Conservation (phyloP, 2,329 filamentous ascomycete genomes). For the Myotisia sp. region DNA sequence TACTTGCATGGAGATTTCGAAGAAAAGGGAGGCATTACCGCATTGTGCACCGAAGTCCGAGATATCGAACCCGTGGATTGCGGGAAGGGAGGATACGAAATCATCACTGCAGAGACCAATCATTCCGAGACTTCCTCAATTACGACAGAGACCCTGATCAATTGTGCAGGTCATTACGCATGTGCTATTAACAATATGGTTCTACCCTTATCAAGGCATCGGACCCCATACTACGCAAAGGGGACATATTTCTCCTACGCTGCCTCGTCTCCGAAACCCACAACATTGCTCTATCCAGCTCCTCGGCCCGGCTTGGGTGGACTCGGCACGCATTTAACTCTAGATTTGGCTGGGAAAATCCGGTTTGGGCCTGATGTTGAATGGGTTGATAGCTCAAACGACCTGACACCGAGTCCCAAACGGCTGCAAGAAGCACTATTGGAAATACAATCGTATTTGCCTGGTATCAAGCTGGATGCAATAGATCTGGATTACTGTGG, state of each 20-base stretch:
- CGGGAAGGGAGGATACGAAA: conserved; percentile 56
- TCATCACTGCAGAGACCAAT: conserved; percentile 37
- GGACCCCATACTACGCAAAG: conserved; percentile 68
- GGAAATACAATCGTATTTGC: conserved; percentile 69
- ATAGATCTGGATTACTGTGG: conserved; percentile 78
- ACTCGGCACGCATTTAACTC: conserved; percentile 85
- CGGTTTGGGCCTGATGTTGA: conserved; percentile 92
- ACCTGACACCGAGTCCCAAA: conserved; percentile 53
- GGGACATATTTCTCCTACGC: conserved; percentile 88
- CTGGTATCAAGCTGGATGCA: conserved; percentile 50
- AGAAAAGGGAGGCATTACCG: conserved; percentile 58
- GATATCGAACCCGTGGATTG: conserved; percentile 40
- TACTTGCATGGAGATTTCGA: conserved; percentile 64
- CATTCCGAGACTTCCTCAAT: conserved; percentile 39
- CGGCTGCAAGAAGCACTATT: conserved; percentile 52
- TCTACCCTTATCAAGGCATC: conserved; percentile 38
- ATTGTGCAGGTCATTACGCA: conserved; percentile 70
- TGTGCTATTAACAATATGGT: conserved; percentile 71
- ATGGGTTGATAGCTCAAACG: conserved; percentile 60
- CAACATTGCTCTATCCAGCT: conserved; percentile 73
- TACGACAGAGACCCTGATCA: conserved; percentile 64
- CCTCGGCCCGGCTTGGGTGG: conserved; percentile 69
- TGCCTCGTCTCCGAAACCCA: conserved; percentile 48
- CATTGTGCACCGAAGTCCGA: conserved; percentile 53
- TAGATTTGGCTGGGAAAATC: conserved; percentile 71